Percentiles rank a stretch among this genome's conserved stretches.
These are phyloP conservation scores for Colletotrichum sp. DNA, from an alignment of 2,329 filamentous ascomycete species.

Conservation along the genomic window DNA sequence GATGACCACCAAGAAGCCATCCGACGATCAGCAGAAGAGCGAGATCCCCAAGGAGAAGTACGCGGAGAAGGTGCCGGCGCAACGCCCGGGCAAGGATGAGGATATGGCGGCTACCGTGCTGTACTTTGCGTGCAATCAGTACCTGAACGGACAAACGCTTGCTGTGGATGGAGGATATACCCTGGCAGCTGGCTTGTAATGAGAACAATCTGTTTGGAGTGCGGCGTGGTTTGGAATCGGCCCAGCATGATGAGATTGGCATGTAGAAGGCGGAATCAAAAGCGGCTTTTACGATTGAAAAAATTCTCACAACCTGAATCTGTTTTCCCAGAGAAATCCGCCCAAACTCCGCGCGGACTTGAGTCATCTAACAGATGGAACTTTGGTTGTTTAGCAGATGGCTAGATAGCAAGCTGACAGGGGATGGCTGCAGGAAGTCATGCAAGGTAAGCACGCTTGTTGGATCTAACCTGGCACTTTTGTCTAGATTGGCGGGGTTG, in stretches of 20 bases:
- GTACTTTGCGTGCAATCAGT: constrained; percentile 51
- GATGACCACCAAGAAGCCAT: constrained; percentile 63
- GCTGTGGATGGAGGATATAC: constrained; percentile 51
- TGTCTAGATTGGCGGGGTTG: not conserved
- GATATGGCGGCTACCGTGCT: constrained; percentile 74
- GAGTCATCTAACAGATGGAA: not conserved
- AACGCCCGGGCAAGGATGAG: constrained; percentile 70
- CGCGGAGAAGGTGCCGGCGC: constrained; percentile 65
- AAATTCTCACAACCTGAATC: not conserved
- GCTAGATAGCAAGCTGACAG: not conserved
- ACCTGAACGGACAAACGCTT: constrained; percentile 47
- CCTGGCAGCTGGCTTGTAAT: constrained; percentile 38
- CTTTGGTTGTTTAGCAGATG: not conserved
- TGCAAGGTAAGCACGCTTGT: not conserved
- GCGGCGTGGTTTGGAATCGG: not conserved
- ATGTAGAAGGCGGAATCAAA: not conserved
- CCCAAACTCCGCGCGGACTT: not conserved
- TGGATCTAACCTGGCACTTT: not conserved
- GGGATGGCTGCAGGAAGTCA: not conserved
- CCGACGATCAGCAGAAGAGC: constrained; percentile 59
- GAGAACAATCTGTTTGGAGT: not conserved
- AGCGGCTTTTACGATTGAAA: not conserved
- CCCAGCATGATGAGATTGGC: not conserved
- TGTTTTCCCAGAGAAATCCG: not conserved
- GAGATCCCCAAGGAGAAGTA: constrained; percentile 62